Conservation (phyloP, 352 stramenopile species). For the Pythium aquatile region DNA sequence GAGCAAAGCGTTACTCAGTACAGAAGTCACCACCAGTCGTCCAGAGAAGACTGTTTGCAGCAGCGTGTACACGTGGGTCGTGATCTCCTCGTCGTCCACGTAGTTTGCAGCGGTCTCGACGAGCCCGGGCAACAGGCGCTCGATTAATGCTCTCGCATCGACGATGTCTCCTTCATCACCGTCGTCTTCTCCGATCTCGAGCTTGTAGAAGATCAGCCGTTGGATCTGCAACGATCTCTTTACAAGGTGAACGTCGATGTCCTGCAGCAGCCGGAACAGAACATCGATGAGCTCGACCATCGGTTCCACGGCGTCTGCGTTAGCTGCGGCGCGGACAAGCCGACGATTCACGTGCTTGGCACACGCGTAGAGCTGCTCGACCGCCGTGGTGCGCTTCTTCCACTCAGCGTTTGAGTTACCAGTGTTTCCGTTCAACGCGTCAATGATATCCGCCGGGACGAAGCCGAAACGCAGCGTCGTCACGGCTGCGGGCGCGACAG, state of each 20-base stretch:
- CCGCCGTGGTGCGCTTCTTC: slow-evolving; percentile 59
- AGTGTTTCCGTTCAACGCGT: slow-evolving; percentile 28
- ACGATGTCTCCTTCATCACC: slow-evolving; percentile 4
- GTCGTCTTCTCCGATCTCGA: slow-evolving; percentile 23
- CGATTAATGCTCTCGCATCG: slow-evolving; percentile 29
- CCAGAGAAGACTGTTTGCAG: slow-evolving; percentile 22
- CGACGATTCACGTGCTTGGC: slow-evolving; percentile 35
- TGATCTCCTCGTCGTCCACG: slow-evolving; percentile 52
- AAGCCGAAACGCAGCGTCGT: slow-evolving; percentile 45
- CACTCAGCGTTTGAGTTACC: slow-evolving; percentile 73
- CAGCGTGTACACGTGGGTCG: slow-evolving; percentile 20
- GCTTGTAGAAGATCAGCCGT: slow-evolving; percentile 49
- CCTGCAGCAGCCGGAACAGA: slow-evolving; percentile 50
- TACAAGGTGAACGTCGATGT: slow-evolving; percentile 63
- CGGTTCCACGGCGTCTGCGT: background rate
- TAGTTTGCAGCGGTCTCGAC: slow-evolving; percentile 60
- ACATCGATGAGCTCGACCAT: slow-evolving; percentile 43
- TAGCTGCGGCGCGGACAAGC: background rate
- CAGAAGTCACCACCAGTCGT: slow-evolving; percentile 9
- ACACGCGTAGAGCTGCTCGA: slow-evolving; percentile 50
- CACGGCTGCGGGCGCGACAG: background rate
- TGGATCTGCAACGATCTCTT: slow-evolving; percentile 66
- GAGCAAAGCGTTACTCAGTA: slow-evolving; percentile 32
- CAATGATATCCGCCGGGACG: slow-evolving; percentile 39
- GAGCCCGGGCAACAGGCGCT: slow-evolving; percentile 45